Percentiles rank a stretch among this genome's conserved stretches.
Evolutionary conservation across 2,329 filamentous ascomycete genomes (phyloP).

Genomic region (Arthrobotrys conoides): DNA sequence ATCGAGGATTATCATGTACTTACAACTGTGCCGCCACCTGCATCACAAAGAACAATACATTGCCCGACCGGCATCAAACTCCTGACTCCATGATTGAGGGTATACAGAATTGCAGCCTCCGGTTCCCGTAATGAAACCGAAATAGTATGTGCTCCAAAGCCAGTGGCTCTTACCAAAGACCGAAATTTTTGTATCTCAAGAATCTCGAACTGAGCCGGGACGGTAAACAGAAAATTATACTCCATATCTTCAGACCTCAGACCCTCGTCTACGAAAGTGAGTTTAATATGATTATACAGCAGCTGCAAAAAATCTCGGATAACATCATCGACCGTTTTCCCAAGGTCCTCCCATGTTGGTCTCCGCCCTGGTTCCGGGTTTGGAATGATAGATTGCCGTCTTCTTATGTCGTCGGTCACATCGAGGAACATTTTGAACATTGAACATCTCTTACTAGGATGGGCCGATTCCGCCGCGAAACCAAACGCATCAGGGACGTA

Average conservation of each 20-base stretch:
- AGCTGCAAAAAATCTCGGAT: slow-evolving; percentile 44
- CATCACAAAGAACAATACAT: slow-evolving; percentile 55
- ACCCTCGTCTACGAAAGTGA: slow-evolving; percentile 39
- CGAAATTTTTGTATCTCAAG: slow-evolving; percentile 51
- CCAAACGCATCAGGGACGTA: slow-evolving; percentile 40
- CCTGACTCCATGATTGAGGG: slow-evolving; percentile 43
- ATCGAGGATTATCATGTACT: neutral
- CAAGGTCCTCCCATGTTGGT: slow-evolving; percentile 47
- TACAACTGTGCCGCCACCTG: slow-evolving; percentile 54
- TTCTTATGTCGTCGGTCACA: neutral
- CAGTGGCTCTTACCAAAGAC: slow-evolving; percentile 30
- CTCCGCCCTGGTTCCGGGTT: neutral
- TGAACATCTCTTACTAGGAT: slow-evolving; percentile 29
- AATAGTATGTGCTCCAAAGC: slow-evolving; percentile 31
- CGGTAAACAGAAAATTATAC: slow-evolving; percentile 49
- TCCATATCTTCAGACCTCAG: slow-evolving; percentile 47
- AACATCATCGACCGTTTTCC: slow-evolving; percentile 41
- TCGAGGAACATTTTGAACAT: slow-evolving; percentile 58
- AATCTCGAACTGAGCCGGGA: slow-evolving; percentile 49
- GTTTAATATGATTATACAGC: slow-evolving; percentile 39
- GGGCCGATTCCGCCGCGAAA: slow-evolving; percentile 36
- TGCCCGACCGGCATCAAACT: slow-evolving; percentile 46
- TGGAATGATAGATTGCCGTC: slow-evolving; percentile 12
- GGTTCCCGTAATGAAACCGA: slow-evolving; percentile 49
- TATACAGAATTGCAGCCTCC: slow-evolving; percentile 48